Evolutionary conservation across 805 yeast genomes (phyloP), one percentile per base, ranked within the genome.

Genomic region (Ogataea paradorogensis): DNA sequence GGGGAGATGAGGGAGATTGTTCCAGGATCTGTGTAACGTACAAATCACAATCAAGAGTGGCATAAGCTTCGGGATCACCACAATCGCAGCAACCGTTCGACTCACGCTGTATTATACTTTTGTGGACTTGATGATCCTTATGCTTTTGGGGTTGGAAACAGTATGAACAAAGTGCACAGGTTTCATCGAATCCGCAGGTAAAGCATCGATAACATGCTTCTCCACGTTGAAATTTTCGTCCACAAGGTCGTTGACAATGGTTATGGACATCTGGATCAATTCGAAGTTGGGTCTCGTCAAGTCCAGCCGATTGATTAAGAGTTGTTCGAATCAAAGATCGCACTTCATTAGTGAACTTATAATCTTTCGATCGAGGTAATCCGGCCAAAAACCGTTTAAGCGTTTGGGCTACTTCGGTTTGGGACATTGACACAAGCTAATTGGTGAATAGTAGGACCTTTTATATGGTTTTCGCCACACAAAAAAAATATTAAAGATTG

Each of bases 1-100:
- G 2, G 47, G 47, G 21, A 48, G 52, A 57, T 0, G 85, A 79
- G 9, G 82, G 40, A 1, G 48, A 47, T 14, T 43, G 38, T 13
- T 33, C 39, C 9, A 30, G 22, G 10, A 22, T 21, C 5, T 27
- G 32, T 0, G 42, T 18, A 2, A 37, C 40, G 31, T 60, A 62
- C 33, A 70, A 56, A 14, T 68, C 67, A 57, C 95, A 87, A 10
- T 65, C 53, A 30, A 78, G 65, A 1, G 69, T 61, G 11, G 59
- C 60, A 89, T 95, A 88, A 0, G 95, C 95, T 54, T 85, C 95
- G 0, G 80, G 76, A 53, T 88, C 95, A 4, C 96, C 95, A 59
- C 96, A 87, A 55, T 87, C 96, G 58, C 95, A 84, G 14, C 82
- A 84, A 0, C 93, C 93, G 27, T 90, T 76, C 43, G 71, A 83